Conservation (phyloP, 1,139 yeast species). For the Lodderomyces parapsilosis region DNA sequence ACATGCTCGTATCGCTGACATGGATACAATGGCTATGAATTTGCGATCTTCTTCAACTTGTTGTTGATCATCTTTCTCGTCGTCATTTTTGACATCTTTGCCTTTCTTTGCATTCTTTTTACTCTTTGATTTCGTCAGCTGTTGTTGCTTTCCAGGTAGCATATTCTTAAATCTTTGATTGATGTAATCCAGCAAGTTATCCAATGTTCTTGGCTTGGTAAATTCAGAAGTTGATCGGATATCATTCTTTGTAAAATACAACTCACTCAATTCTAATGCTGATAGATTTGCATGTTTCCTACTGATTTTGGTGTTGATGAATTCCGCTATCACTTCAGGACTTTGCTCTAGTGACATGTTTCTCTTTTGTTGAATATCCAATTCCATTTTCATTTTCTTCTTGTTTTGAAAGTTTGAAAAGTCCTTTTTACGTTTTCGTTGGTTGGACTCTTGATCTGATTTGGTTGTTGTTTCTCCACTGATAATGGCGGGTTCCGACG, state of each 20-base stretch:
- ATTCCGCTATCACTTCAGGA: conserved; percentile 60
- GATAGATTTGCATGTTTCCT: conserved; percentile 56
- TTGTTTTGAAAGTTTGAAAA: conserved; percentile 36
- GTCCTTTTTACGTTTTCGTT: conserved; percentile 12
- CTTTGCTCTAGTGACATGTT: conserved; percentile 46
- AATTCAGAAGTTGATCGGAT: conserved; percentile 55
- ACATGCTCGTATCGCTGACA: conserved; percentile 74
- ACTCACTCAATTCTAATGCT: conserved; percentile 60
- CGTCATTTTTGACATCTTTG: conserved; percentile 8
- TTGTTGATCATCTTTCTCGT: conserved; percentile 9
- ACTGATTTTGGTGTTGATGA: conserved; percentile 51
- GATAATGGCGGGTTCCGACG: conserved; percentile 15
- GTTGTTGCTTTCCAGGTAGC: conserved; percentile 31
- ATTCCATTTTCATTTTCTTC: conserved; percentile 60
- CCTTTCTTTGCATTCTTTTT: conserved; percentile 15
- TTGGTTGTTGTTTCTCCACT: conserved; percentile 12
- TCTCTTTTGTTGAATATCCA: conserved; percentile 51
- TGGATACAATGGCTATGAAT: conserved; percentile 57
- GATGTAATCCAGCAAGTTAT: conserved; percentile 46
- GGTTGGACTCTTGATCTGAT: conserved; percentile 12
- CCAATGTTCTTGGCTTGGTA: conserved; percentile 44
- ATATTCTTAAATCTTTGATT: conserved; percentile 41
- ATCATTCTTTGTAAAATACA: conserved; percentile 47
- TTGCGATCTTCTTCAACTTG: conserved; percentile 30
- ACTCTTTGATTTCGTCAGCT: conserved; percentile 20